A percentile compares a stretch with the other conserved stretches of the same genome.
These are phyloP conservation scores for Crithidia expoeki DNA, from an alignment of 208 protist genomes.

Conservation along the genomic window DNA sequence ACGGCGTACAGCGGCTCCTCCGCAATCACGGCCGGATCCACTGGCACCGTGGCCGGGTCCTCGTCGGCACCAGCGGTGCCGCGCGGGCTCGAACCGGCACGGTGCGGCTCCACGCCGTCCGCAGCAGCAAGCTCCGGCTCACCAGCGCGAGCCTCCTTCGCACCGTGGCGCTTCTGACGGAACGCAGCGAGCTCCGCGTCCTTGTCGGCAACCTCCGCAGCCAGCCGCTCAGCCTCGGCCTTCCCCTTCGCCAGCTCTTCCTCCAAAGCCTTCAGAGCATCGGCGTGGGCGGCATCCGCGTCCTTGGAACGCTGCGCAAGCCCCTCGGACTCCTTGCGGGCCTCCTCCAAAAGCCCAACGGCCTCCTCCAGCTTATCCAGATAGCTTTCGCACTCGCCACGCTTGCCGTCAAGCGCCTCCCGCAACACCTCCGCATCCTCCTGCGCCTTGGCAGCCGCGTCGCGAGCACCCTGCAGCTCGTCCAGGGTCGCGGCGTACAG, in stretches of 20 bases:
- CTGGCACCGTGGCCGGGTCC: slow-evolving; percentile 6
- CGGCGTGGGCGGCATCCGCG: background rate
- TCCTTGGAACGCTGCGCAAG: background rate
- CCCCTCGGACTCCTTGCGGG: slow-evolving; percentile 4
- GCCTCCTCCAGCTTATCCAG: slow-evolving; percentile 29
- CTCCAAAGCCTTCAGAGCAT: background rate
- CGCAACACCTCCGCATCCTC: background rate
- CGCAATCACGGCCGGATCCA: slow-evolving; percentile 26
- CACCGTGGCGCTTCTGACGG: slow-evolving; percentile 35
- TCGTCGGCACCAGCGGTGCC: background rate
- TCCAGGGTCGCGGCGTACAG: slow-evolving; percentile 28
- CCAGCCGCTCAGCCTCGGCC: slow-evolving; percentile 1
- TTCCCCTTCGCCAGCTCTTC: background rate
- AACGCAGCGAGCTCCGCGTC: slow-evolving; percentile 32
- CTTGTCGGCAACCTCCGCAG: slow-evolving; percentile 4
- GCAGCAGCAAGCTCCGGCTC: slow-evolving; percentile 12
- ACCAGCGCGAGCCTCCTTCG: slow-evolving; percentile 22
- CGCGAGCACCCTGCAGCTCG: slow-evolving; percentile 6
- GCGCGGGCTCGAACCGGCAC: too few relatives aligned
- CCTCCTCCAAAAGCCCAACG: slow-evolving; percentile 30
- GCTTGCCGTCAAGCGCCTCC: slow-evolving; percentile 4
- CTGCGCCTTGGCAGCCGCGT: background rate
- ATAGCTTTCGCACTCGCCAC: slow-evolving; percentile 8
- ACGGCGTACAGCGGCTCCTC: slow-evolving; percentile 33
- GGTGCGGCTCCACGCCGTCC: background rate